Conservation (phyloP, 805 yeast species). For the Kazachstania psychrophila region DNA sequence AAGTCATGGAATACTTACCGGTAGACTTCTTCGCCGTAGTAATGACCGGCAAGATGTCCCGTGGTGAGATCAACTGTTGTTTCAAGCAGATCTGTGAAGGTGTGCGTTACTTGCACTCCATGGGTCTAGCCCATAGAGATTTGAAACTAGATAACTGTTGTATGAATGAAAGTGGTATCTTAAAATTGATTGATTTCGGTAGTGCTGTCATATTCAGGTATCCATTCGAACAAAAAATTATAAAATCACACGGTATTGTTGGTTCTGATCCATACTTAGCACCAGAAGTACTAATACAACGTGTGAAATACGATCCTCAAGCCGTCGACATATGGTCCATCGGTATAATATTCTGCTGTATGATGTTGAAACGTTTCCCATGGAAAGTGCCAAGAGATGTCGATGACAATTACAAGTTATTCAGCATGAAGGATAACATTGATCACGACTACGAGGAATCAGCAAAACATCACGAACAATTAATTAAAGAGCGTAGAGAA, state of each 20-base stretch:
- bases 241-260: constrained; percentile 62
- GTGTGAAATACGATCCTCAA: constrained; percentile 56
- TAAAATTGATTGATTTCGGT: constrained; percentile 76
- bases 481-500: constrained; percentile 40
- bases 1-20: constrained; percentile 81
- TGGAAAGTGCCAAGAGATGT: constrained; percentile 70
- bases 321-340: constrained; percentile 77
- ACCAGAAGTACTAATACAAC: constrained; percentile 56
- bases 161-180: constrained; percentile 59
- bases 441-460: constrained; percentile 68
- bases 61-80: constrained; percentile 75
- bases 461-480: constrained; percentile 58
- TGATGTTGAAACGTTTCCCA: constrained; percentile 76
- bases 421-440: constrained; percentile 54
- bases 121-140: constrained; percentile 78
- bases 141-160: constrained; percentile 78
- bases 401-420: constrained; percentile 62
- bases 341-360: constrained; percentile 77
- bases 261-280: constrained; percentile 84
- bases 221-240: constrained; percentile 53
- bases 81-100: constrained; percentile 66
- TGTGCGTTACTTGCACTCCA: constrained; percentile 59
- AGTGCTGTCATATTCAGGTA: constrained; percentile 73
- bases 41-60: constrained; percentile 73
- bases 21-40: constrained; percentile 77